A percentile compares a stretch with the other conserved stretches of the same genome.
These are phyloP conservation scores for Blastobotrys niveus DNA, from an alignment of 1,139 yeast genomes.

Conservation along the genomic window DNA sequence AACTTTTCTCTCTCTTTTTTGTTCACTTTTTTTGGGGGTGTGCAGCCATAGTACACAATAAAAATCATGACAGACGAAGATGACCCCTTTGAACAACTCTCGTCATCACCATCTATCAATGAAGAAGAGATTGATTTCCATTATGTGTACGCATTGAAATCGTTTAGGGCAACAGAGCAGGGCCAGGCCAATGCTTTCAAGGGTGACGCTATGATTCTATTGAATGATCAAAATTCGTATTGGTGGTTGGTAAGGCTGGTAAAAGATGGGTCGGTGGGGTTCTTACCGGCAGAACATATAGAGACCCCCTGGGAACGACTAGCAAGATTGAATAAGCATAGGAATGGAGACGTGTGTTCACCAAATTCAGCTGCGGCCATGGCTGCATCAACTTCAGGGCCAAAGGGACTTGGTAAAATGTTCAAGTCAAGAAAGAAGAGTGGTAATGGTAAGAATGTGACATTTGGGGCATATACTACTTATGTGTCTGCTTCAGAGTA, in stretches of 20 bases:
- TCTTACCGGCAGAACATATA: constrained; percentile 92
- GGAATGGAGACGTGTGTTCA: constrained; percentile 61
- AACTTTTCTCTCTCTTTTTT: neutral
- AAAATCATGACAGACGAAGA: constrained; percentile 25
- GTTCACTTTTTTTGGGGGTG: too few relatives aligned
- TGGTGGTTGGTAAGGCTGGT: constrained; percentile 92
- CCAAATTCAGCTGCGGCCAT: constrained; percentile 8
- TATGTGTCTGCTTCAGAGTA: constrained; percentile 32
- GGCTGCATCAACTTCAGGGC: neutral
- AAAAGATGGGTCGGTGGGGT: constrained; percentile 60
- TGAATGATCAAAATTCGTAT: constrained; percentile 86
- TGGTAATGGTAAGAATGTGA: constrained; percentile 21
- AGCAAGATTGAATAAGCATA: constrained; percentile 87
- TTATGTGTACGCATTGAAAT: constrained; percentile 78
- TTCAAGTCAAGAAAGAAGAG: constrained; percentile 19
- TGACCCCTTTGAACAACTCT: constrained; percentile 28
- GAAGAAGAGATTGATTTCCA: constrained; percentile 72
- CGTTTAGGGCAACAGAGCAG: constrained; percentile 88
- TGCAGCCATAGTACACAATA: too few relatives aligned
- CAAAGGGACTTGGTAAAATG: constrained; percentile 20
- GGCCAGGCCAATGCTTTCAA: constrained; percentile 78
- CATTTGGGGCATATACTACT: constrained; percentile 23
- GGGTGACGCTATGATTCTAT: constrained; percentile 75
- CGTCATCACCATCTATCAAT: constrained; percentile 49
- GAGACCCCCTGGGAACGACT: constrained; percentile 89